Evolutionary conservation across 441 rosid species (phyloP), one percentile per base, ranked within the genome.

Genomic region (Macaranga tanarius): DNA sequence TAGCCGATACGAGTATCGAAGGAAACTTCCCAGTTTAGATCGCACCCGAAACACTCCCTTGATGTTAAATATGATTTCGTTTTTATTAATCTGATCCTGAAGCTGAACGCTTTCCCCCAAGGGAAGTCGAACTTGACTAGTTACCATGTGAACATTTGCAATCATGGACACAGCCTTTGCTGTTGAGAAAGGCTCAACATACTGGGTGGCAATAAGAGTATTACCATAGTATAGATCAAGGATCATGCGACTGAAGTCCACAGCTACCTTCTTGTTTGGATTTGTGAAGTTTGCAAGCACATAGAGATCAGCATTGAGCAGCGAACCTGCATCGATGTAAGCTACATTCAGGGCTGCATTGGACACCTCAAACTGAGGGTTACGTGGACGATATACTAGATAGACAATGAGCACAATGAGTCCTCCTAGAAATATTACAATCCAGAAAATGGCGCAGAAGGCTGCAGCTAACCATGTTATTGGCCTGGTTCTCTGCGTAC

Each of bases 271-370:
- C 82, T 79, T 86, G 89, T 90, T 92, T 3, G 94, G 92, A 74
- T 94, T 94, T 48, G 95, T 90, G 90, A 92, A 88, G 82, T 94
- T 94, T 7, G 86, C 88, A 4, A 92, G 92, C 70, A 94, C 5
- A 0, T 81, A 72, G 19, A 95, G 72, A 80, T 91, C 94, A 7
- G 93, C 93, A 38, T 91, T 92, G 0, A 95, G 88, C 64, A 83
- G 62, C 74, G 76, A 75, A 34, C 84, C 96, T 81, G 88, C 81
- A 77, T 92, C 91, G 19, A 92, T 79, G 72, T 87, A 92, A 12
- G 93, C 97, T 23, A 89, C 77, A 52, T 92, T 95, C 59, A 92
- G 79, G 75, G 84, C 87, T 62, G 86, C 97, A 64, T 84, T 84
- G 38, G 84, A 55, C 68, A 92, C 81, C 56, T 88, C 86, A 26